phyloP scores from a whole-genome alignment of 768 basidiomycete genomes.

The Phylloporus arenicola region DNA sequence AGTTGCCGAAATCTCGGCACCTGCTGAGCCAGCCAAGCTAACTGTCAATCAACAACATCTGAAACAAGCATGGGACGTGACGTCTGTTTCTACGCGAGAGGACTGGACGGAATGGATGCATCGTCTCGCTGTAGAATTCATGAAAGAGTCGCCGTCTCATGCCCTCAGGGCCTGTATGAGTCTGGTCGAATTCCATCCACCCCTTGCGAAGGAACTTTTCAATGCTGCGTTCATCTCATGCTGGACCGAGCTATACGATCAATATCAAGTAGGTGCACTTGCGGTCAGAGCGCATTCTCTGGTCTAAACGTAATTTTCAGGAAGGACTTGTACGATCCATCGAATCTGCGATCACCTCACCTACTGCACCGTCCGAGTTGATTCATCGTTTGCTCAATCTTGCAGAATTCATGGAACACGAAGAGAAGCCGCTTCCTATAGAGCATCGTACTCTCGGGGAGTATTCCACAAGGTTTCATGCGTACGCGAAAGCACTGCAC shows the following conservation, averaged over 20 bases:
- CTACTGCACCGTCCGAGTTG: conserved; percentile 76
- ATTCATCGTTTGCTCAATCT: conserved; percentile 89
- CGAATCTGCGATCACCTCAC: conserved; percentile 76
- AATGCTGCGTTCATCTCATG: conserved; percentile 98
- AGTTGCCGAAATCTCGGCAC: conserved; percentile 69
- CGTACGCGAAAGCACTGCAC: conserved; percentile 95
- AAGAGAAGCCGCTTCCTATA: conserved; percentile 92
- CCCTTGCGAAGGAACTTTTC: conserved; percentile 90
- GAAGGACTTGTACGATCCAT: conserved; percentile 93
- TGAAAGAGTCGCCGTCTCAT: conserved; percentile 97
- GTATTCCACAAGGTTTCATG: conserved; percentile 88
- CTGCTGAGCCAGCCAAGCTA: conserved; percentile 83
- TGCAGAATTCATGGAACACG: conserved; percentile 99
- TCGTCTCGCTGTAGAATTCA: conserved; percentile 86
- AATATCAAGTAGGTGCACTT: conserved; percentile 70
- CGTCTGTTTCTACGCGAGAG: conserved; percentile 65
- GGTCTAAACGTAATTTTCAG: conserved; percentile 37
- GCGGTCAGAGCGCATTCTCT: background rate
- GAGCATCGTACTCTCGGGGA: conserved; percentile 91
- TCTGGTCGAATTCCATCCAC: conserved; percentile 85
- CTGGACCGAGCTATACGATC: conserved; percentile 93
- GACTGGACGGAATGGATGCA: conserved; percentile 98
- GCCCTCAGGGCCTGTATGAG: conserved; percentile 96
- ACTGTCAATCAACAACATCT: conserved; percentile 95
- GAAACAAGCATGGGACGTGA: conserved; percentile 93